A percentile compares a stretch with the other conserved stretches of the same genome.
Evolutionary conservation across 345 rosid genomes (phyloP).

Genomic region (Laguncularia racemosa): DNA sequence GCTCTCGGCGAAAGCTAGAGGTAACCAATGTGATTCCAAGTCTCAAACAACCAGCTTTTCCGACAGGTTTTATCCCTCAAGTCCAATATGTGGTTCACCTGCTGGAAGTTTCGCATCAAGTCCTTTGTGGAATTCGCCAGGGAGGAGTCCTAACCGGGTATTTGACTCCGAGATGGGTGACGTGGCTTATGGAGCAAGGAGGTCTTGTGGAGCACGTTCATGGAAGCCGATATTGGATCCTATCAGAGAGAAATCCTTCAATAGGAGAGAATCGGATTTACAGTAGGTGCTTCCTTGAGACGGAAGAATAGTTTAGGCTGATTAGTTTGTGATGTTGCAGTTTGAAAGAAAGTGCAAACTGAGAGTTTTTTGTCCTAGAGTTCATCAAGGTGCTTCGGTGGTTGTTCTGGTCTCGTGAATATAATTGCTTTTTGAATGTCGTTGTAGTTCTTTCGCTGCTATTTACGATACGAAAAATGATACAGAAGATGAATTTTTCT

Average conservation of each 20-base stretch:
- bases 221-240: slow-evolving; percentile 10
- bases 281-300: neutral
- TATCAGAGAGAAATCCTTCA: slow-evolving; percentile 10
- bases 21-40: neutral
- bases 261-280: slow-evolving; percentile 11
- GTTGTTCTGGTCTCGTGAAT: no score
- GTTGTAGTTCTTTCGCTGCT: no score
- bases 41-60: slow-evolving; percentile 4
- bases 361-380: no score
- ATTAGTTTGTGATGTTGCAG: no score
- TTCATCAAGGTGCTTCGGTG: no score
- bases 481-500: no score
- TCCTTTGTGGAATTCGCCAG: slow-evolving; percentile 4
- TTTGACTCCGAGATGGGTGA: neutral
- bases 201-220: slow-evolving; percentile 2
- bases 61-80: neutral
- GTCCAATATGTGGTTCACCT: slow-evolving; percentile 9
- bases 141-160: slow-evolving; percentile 3
- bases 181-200: neutral
- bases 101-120: slow-evolving; percentile 5
- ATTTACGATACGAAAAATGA: no score
- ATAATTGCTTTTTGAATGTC: no score
- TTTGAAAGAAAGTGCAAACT: no score
- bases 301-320: neutral
- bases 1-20: slow-evolving; percentile 23